Evolutionary conservation across 2,329 filamentous ascomycete species (phyloP), one percentile per base, ranked within the genome.

Genomic region (Monascus ruber): DNA sequence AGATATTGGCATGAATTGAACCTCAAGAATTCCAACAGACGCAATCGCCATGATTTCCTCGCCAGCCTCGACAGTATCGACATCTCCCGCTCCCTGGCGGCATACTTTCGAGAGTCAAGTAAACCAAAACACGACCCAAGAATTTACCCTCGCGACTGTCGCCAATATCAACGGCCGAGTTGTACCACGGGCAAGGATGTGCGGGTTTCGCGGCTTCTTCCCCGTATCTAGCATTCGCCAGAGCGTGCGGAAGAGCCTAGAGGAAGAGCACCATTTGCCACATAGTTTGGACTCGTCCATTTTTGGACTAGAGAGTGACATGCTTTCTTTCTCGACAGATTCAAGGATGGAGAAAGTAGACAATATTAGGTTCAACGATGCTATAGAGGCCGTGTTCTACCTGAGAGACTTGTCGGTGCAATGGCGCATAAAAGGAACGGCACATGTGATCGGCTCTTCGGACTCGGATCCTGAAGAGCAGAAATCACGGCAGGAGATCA

Each of bases 321-420:
- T 89, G 50, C 74, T 83, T 3, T 81, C 83, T 1, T 81, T 95
- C 54, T 94, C 89, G 1, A 94, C 87, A 0, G 91, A 96, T 60
- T 77, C 76, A 6, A 77, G 89, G 34, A 94, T 93, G 85, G 74
- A 79, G 43, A 96, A 96, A 68, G 70, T 83, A 0, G 68, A 70
- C 2, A 81, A 95, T 60, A 62, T 96, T 68, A 77, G 40, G 71
- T 69, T 45, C 79, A 79, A 6, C 73, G 80, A 29, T 79, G 85
- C 31, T 78, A 77, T 89, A n/a, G 89, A 95, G 64, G 85, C 80
- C 5, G 76, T 86, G 7, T 91, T 84, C 59, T 96, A 88, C 89
- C 69, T 79, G 6, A 73, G 76, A 47, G 74, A 81, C 33, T 68
- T 71, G 4, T 74, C 70, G 59, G 82, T 77, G 10, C 89, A 96